Percentiles rank a stretch among this genome's conserved stretches.
phyloP scores from a whole-genome alignment of 2,329 filamentous ascomycete genomes.

The Aspergillus udagawae region DNA sequence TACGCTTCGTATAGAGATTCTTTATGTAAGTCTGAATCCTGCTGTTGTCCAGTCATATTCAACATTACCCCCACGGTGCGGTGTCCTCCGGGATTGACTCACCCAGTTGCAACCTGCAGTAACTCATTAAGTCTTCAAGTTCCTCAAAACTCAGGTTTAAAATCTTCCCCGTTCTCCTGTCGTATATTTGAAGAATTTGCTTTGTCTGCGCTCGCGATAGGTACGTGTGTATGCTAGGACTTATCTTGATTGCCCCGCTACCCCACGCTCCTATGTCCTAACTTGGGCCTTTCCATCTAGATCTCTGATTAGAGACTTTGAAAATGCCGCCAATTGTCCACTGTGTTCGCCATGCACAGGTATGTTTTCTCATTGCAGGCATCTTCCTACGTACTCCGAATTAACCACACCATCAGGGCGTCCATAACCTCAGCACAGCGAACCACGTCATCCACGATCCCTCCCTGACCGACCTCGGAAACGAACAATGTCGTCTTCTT shows the following conservation, averaged over 20 bases:
- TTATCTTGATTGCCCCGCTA: slow-evolving; percentile 8
- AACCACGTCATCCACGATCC: slow-evolving; percentile 76
- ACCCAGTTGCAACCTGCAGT: neutral
- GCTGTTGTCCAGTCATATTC: neutral
- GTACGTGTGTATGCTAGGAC: neutral
- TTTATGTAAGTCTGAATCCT: neutral
- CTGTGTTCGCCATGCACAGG: slow-evolving; percentile 46
- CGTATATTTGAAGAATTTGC: neutral
- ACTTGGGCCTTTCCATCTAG: neutral
- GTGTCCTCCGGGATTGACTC: neutral
- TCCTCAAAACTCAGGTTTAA: neutral
- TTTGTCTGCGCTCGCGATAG: neutral
- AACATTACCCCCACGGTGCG: neutral
- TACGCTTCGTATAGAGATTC: neutral
- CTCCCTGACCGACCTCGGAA: slow-evolving; percentile 69
- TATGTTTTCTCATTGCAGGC: slow-evolving; percentile 16
- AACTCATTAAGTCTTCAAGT: neutral
- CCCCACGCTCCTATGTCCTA: slow-evolving; percentile 17
- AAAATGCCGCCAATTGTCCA: slow-evolving; percentile 43
- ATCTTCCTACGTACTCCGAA: neutral
- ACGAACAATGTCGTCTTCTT: slow-evolving; percentile 67
- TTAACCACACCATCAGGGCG: slow-evolving; percentile 52
- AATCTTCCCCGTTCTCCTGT: neutral
- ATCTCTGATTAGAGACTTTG: neutral
- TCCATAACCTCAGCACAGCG: slow-evolving; percentile 69